Conservation (phyloP, 371 early-diverging fungal genomes). For the Mortierella sp. region DNA sequence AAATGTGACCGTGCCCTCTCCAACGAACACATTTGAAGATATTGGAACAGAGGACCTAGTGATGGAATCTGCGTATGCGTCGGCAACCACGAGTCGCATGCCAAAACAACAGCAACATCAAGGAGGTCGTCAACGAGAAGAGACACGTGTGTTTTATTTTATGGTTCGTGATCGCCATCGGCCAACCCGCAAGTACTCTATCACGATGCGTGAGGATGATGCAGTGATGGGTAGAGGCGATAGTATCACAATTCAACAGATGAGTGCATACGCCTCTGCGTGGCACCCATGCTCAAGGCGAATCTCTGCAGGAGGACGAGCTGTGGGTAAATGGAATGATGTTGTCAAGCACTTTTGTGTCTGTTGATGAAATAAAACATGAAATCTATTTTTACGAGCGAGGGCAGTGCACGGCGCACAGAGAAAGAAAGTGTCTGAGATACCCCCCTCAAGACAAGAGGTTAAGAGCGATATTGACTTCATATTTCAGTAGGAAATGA, state of each 20-base stretch:
- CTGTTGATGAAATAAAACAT: conserved; percentile 12
- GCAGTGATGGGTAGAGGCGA: conserved; percentile 13
- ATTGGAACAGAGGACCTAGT: conserved; percentile 51
- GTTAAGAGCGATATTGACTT: no score
- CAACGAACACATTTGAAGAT: conserved; percentile 26
- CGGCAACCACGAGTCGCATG: conserved; percentile 13
- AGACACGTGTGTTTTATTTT: conserved; percentile 41
- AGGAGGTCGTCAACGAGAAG: neutral
- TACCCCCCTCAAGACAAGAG: no score
- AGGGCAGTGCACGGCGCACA: no score
- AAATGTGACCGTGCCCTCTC: neutral
- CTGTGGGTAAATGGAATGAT: conserved; percentile 36
- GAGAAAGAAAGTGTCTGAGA: no score
- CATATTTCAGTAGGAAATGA: no score
- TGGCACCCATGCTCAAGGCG: conserved; percentile 31
- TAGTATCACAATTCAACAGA: conserved; percentile 34
- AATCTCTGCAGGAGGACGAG: conserved; percentile 26
- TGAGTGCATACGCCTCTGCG: conserved; percentile 41
- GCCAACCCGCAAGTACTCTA: conserved; percentile 35
- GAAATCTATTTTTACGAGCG: neutral
- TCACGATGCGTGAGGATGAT: conserved; percentile 50
- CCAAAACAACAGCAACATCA: conserved; percentile 7
- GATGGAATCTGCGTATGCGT: conserved; percentile 46
- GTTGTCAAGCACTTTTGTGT: conserved; percentile 50
- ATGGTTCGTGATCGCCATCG: conserved; percentile 36